These are phyloP conservation scores for Quercus gilva DNA, from an alignment of 306 rosid species.

Conservation along the genomic window DNA sequence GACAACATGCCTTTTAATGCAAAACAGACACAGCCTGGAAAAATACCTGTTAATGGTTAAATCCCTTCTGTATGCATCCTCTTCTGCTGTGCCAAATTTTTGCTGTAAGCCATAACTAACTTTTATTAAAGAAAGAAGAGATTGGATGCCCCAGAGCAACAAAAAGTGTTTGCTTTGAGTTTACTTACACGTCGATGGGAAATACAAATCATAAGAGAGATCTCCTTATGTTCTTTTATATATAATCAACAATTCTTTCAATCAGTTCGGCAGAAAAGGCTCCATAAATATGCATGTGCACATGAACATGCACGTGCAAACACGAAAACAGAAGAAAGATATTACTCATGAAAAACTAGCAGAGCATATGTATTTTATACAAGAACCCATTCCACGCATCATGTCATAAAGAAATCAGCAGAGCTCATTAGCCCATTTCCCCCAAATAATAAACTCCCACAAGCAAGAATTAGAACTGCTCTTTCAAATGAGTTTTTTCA, in stretches of 20 bases:
- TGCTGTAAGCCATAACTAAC: constrained; percentile 52
- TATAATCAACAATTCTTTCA: not conserved
- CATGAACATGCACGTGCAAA: not conserved
- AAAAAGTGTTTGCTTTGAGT: not conserved
- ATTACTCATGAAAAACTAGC: not conserved
- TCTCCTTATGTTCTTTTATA: not conserved
- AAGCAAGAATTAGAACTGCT: too few relatives aligned
- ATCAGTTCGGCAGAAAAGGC: not conserved
- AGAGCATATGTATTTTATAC: not conserved
- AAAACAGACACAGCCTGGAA: constrained; percentile 9
- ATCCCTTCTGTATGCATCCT: constrained; percentile 97
- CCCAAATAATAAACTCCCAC: too few relatives aligned
- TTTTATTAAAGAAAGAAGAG: not conserved
- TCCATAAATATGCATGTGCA: not conserved
- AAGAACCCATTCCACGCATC: too few relatives aligned
- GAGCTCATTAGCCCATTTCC: too few relatives aligned
- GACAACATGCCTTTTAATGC: constrained; percentile 9
- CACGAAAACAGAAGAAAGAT: not conserved
- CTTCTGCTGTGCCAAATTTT: constrained; percentile 80
- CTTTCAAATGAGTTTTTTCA: too few relatives aligned
- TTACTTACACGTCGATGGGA: not conserved
- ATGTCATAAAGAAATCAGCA: too few relatives aligned
- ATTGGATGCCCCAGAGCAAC: not conserved
- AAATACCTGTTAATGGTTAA: constrained; percentile 85
- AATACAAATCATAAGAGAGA: not conserved